phyloP scores from a whole-genome alignment of 2,329 filamentous ascomycete genomes.

The Calonectria honghensis region DNA sequence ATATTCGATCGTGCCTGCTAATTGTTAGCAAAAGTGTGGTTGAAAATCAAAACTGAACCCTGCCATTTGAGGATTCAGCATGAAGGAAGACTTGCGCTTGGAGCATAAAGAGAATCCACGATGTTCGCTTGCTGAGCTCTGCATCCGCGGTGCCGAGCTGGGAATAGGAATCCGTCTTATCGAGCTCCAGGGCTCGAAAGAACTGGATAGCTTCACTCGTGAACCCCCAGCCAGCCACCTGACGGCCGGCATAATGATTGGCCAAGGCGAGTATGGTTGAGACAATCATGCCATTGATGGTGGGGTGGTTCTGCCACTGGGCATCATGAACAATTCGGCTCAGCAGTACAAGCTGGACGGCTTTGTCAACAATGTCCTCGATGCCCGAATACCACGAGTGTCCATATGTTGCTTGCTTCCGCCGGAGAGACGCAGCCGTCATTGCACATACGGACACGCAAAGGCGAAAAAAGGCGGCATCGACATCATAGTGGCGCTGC shows the following conservation, averaged over 20 bases:
- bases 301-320: constrained; percentile 9
- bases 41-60: neutral
- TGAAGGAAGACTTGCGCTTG: neutral
- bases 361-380: constrained; percentile 10
- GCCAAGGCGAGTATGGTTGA: constrained; percentile 1
- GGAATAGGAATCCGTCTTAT: neutral
- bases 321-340: neutral
- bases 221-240: neutral
- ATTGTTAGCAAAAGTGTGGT: neutral
- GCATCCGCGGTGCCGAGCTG: neutral
- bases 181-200: constrained; percentile 11
- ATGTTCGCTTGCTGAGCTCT: constrained; percentile 3
- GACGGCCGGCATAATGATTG: neutral
- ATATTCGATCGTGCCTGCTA: constrained; percentile 1
- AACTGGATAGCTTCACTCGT: constrained; percentile 16
- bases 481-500: neutral
- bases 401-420: neutral
- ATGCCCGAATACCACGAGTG: neutral
- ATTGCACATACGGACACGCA: constrained; percentile 6
- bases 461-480: constrained; percentile 22
- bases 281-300: constrained; percentile 9
- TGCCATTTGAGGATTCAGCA: neutral
- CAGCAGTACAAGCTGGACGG: neutral
- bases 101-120: constrained; percentile 14
- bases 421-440: constrained; percentile 19